phyloP scores from a whole-genome alignment of 2,329 filamentous ascomycete species.

The Cyphellophora europaea region DNA sequence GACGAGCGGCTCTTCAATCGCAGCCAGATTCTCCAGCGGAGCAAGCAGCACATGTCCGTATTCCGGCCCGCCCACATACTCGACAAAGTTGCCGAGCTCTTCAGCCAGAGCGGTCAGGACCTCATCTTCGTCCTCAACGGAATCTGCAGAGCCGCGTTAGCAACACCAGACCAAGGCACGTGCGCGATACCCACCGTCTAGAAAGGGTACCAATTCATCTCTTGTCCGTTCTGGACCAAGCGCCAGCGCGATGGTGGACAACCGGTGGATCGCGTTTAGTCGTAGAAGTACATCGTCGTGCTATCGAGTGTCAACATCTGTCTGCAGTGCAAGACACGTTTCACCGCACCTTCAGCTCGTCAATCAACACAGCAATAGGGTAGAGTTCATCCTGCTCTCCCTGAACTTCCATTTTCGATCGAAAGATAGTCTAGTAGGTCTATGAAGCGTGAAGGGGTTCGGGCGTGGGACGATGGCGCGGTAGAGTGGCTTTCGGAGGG shows the following conservation, averaged over 20 bases:
- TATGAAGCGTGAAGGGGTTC: conserved; percentile 8
- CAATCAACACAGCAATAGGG: conserved; percentile 98
- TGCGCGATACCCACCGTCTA: conserved; percentile 65
- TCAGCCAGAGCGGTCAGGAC: conserved; percentile 95
- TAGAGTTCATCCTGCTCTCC: conserved; percentile 97
- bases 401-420: conserved; percentile 83
- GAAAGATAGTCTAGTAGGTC: conserved; percentile 20
- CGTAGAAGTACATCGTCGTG: conserved; percentile 97
- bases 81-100: conserved; percentile 91
- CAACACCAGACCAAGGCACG: conserved; percentile 16
- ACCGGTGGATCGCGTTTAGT: conserved; percentile 94
- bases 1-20: conserved; percentile 96
- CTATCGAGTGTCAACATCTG: conserved; percentile 38
- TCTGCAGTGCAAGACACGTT: conserved; percentile 9
- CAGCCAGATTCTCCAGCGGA: conserved; percentile 92
- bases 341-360: conserved; percentile 84
- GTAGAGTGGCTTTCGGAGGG: not conserved
- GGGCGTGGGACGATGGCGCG: conserved; percentile 2
- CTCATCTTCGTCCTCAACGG: conserved; percentile 97
- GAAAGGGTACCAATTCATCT: conserved; percentile 96
- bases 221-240: conserved; percentile 92
- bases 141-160: conserved; percentile 53
- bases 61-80: conserved; percentile 91
- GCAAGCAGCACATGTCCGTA: conserved; percentile 94
- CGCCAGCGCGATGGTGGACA: conserved; percentile 95